Evolutionary conservation across 108 stramenopile species (phyloP).

Genomic region (Schizochytrium sp.): DNA sequence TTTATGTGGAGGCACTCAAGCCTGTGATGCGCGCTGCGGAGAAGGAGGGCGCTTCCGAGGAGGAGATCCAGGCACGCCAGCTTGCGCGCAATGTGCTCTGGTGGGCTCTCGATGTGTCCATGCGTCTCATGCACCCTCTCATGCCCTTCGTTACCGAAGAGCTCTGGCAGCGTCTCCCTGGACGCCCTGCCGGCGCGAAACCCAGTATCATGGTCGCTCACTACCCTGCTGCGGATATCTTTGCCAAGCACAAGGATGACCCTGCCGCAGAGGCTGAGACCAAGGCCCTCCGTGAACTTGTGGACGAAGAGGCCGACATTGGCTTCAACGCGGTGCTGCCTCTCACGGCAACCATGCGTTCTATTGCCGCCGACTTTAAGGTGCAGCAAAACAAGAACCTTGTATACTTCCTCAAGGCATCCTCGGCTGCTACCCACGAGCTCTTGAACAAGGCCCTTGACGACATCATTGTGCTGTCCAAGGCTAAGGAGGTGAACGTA

Average conservation of each 20-base stretch:
- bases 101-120: conserved; percentile 87
- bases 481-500: conserved; percentile 79
- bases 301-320: conserved; percentile 67
- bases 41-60: conserved; percentile 76
- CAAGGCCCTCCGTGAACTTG: neutral
- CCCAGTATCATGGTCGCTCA: conserved; percentile 93
- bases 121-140: conserved; percentile 96
- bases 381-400: conserved; percentile 81
- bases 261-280: neutral
- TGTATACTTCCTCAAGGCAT: conserved; percentile 85
- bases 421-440: conserved; percentile 72
- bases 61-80: conserved; percentile 70
- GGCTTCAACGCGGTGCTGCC: conserved; percentile 68
- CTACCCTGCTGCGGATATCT: conserved; percentile 82
- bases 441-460: conserved; percentile 72
- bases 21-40: conserved; percentile 82
- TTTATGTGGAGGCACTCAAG: conserved; percentile 98
- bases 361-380: conserved; percentile 59
- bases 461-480: conserved; percentile 87
- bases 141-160: conserved; percentile 99
- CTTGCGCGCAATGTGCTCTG: conserved; percentile 85
- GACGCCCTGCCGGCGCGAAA: conserved; percentile 87
- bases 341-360: conserved; percentile 59
- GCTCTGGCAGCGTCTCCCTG: conserved; percentile 99
- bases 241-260: conserved; percentile 4